Percentiles rank a stretch among this genome's conserved stretches.
Evolutionary conservation across 148 eudicot genomes (phyloP).

Genomic region (Hydrangea macrophylla): DNA sequence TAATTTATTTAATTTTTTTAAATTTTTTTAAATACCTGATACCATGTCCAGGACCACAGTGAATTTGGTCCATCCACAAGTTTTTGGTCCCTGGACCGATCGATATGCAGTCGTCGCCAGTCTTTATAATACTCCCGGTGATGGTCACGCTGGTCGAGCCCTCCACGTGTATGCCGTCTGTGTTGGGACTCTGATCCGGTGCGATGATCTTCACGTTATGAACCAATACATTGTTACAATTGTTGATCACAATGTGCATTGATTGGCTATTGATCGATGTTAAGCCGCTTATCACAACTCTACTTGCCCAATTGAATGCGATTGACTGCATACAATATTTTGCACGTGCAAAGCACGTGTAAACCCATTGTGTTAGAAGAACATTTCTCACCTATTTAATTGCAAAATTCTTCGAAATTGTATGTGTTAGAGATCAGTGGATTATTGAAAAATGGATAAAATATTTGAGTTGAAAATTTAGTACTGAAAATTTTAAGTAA

Average conservation of each 20-base stretch:
- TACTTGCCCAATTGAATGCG: constrained; percentile 29
- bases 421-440: too few relatives aligned
- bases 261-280: constrained; percentile 34
- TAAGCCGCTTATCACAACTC: constrained; percentile 22
- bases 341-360: too few relatives aligned
- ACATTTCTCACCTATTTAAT: too few relatives aligned
- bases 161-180: constrained; percentile 42
- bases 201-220: constrained; percentile 23
- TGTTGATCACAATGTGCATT: constrained; percentile 28
- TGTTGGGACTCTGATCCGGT: constrained; percentile 35
- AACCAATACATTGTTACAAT: constrained; percentile 33
- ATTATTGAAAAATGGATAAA: too few relatives aligned
- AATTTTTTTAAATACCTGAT: constrained; percentile 23
- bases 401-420: too few relatives aligned
- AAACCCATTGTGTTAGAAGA: too few relatives aligned
- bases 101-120: constrained; percentile 46
- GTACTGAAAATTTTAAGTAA: too few relatives aligned
- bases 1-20: too few relatives aligned
- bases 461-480: too few relatives aligned
- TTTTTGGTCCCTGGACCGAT: constrained; percentile 38
- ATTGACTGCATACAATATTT: constrained; percentile 35
- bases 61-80: constrained; percentile 30
- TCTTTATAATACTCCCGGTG: constrained; percentile 12
- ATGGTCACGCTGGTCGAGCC: constrained; percentile 32
- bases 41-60: constrained; percentile 49